Evolutionary conservation across 352 stramenopile species (phyloP).

Genomic region (Globisporangium rhizosaccharum): DNA sequence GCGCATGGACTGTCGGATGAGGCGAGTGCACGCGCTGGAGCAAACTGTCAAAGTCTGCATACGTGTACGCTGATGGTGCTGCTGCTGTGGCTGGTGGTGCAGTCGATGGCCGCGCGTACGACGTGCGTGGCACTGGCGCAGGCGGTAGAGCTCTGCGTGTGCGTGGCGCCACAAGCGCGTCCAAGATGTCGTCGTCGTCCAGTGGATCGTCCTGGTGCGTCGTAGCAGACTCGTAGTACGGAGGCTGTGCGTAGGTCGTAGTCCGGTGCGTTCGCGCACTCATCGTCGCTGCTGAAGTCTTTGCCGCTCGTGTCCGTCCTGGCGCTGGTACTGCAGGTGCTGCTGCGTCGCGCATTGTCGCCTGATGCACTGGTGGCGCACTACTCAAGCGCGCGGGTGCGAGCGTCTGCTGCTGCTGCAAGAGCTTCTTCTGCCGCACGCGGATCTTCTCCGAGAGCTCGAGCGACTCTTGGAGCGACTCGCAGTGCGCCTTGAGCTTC

Average conservation of each 20-base stretch:
- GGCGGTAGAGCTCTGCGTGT: too few relatives aligned
- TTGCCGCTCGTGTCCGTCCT: neutral
- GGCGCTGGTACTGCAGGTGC: neutral
- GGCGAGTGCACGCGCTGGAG: constrained; percentile 26
- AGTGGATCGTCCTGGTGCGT: neutral
- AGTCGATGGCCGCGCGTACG: constrained; percentile 5
- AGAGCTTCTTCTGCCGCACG: constrained; percentile 66
- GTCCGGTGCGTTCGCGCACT: neutral
- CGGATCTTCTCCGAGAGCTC: constrained; percentile 79
- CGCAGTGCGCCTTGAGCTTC: constrained; percentile 68
- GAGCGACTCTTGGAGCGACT: constrained; percentile 71
- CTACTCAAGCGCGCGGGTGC: neutral
- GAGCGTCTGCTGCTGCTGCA: constrained; percentile 36
- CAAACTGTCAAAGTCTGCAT: constrained; percentile 38
- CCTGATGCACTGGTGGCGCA: neutral
- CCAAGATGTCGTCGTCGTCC: constrained; percentile 26
- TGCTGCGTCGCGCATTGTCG: neutral
- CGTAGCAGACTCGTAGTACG: neutral
- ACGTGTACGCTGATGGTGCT: constrained; percentile 3
- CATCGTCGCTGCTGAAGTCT: neutral
- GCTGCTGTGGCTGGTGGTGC: constrained; percentile 5
- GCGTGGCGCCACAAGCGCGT: constrained; percentile 23
- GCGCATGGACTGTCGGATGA: constrained; percentile 15
- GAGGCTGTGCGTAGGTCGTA: neutral
- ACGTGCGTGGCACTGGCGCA: neutral